Base-by-base conservation (phyloP, 179 eudicot genomes). In the Patellifolia procumbens region DNA sequence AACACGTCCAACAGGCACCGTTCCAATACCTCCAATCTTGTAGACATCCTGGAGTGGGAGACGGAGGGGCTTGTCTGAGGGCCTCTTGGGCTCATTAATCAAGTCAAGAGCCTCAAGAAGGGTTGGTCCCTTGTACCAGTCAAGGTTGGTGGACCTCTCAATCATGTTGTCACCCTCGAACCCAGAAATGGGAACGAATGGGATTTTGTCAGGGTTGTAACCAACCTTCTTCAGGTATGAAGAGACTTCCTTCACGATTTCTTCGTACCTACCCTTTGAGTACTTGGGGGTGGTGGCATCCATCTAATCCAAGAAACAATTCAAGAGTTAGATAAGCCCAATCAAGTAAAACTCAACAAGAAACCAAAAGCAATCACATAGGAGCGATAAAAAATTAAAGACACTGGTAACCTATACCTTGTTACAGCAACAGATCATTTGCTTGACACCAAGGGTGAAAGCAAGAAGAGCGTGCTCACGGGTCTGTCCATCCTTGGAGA, bases 81-180 rank as follows among this genome's bases (percentile, higher is more conserved):
- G 83, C 53, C 83, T 76, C 80, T 81, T 81, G 46, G 83, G 83
- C 74, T 81, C 83, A 7, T 60, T 34, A 75, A 83, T 37, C 62
- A 69, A 34, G 70, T 76, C 79, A 42, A 76, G 73, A 13, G 74
- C 79, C 74, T 76, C 79, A 77, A 77, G 84, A 10, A 78, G 78
- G 68, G 84, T 81, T 46, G 85, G 84, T 22, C 84, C 81, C 76
- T 81, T 81, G 84, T 81, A 81, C 84, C 84, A 81, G 73, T 81
- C 84, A 12, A 81, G 84, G 73, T 81, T 81, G 68, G 84, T 81
- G 10, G 81, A 81, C 81, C 84, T 81, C 78, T 81, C 83, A 72
- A 81, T 81, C 83, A 81, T 81, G 70, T 81, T 81, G 77, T 81
- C 83, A 19, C 83, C 83, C 60, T 81, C 83, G 6, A 81, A 81